Conservation (phyloP, 805 yeast genomes). For the Candida hispaniensis region DNA sequence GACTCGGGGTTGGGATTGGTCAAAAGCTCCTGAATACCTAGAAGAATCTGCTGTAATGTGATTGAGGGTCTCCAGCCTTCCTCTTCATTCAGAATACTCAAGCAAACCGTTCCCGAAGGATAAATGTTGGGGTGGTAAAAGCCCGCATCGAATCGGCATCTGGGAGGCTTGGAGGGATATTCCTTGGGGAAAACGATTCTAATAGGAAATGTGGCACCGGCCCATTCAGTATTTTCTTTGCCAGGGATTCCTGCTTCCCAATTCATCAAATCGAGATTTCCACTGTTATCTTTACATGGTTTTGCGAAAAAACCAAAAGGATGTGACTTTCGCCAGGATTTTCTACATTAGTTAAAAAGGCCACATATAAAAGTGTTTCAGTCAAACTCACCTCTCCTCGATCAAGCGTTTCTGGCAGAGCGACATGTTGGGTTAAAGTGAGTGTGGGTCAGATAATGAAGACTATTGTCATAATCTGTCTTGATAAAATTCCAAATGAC, state of each 20-base stretch:
- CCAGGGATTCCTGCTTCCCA: slow-evolving; percentile 99
- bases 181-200: slow-evolving; percentile 73
- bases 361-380: not conserved
- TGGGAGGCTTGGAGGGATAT: slow-evolving; percentile 95
- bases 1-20: slow-evolving; percentile 88
- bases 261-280: slow-evolving; percentile 67
- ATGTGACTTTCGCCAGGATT: slow-evolving; percentile 96
- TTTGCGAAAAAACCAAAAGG: slow-evolving; percentile 96
- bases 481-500: no score
- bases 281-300: slow-evolving; percentile 71
- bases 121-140: slow-evolving; percentile 97
- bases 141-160: slow-evolving; percentile 75
- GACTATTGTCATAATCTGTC: not conserved
- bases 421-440: slow-evolving; percentile 1
- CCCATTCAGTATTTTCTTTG: slow-evolving; percentile 77
- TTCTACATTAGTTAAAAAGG: slow-evolving; percentile 36
- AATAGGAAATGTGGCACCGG: slow-evolving; percentile 77
- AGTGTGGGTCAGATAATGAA: not conserved
- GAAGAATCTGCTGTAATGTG: slow-evolving; percentile 73
- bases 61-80: slow-evolving; percentile 99
- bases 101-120: slow-evolving; percentile 94
- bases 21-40: slow-evolving; percentile 87
- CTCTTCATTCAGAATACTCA: slow-evolving; percentile 84
- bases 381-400: slow-evolving; percentile 7
- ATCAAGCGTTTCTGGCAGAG: slow-evolving; percentile 8